Evolutionary conservation across 2,329 filamentous ascomycete genomes (phyloP), one percentile per base, ranked within the genome.

Genomic region (Plectosphaerella cucumerina): DNA sequence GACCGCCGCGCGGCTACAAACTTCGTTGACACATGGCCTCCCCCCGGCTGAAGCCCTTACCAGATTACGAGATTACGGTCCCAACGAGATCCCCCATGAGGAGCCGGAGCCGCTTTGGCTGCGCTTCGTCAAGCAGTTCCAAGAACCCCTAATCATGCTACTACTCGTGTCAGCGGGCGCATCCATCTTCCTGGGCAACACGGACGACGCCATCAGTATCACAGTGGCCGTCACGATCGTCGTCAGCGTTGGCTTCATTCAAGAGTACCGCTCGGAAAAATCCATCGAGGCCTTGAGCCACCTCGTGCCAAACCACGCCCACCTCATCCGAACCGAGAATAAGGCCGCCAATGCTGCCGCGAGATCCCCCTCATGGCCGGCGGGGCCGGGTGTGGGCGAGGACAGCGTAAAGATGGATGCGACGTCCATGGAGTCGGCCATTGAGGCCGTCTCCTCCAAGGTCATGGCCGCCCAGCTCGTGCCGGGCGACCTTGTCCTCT

Each of bases 241-340:
- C 6, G 92, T 99, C 21, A 88, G 87, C 0, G 94, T 99, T 41
- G 94, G 93, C 2, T 99, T 99, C 60, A 84, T 97, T 48, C 94
- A 99, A 66, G 94, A 99, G 70, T 99, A 99, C 68, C 81, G 94
- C 53, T 97, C 94, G 8, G 94, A 99, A 67, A 95, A 99, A 70
- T 97, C 93, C 3, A 84, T 99, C 58, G 94, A 99, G 69, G 94
- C 94, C 18, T 75, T 99, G 59, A 97, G 89, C 64, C 90, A 94
- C 61, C 75, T 99, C 22, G 93, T 99, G 0, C 95, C 94, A 23
- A 95, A 97, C 66, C 90, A 92, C 66, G 94, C 95, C 26, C 92
- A 99, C 71, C 77, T 97, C n/a, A 90, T 99, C 53, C 86, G 95
- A 55, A 77, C 79, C 31, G 23, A 44, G 14, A 52, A 68, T 43